Percentiles rank a stretch among this genome's conserved stretches.
These are phyloP conservation scores for Lithohypha guttulata DNA, from an alignment of 2,329 filamentous ascomycete species.

Conservation along the genomic window DNA sequence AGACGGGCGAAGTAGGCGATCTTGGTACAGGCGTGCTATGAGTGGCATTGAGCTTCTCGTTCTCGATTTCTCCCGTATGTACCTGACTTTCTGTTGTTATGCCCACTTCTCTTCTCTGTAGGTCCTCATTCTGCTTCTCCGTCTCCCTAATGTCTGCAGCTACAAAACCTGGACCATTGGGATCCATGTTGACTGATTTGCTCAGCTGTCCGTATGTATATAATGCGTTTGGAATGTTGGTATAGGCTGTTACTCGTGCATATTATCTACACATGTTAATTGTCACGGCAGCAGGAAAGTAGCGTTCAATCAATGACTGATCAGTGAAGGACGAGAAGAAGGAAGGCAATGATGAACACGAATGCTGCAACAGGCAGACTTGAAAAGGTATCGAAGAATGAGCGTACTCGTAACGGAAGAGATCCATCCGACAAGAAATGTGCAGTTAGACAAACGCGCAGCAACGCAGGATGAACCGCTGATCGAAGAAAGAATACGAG, in stretches of 20 bases:
- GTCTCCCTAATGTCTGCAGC: slow-evolving; percentile 13
- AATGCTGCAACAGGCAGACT: not conserved
- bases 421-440: too few species aligned
- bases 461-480: too few species aligned
- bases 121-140: slow-evolving; percentile 19
- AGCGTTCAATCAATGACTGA: too few species aligned
- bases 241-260: too few species aligned
- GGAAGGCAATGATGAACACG: not conserved
- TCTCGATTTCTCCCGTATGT: slow-evolving; percentile 3
- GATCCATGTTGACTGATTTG: slow-evolving; percentile 15
- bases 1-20: slow-evolving; percentile 10
- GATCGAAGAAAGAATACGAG: too few species aligned
- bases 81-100: slow-evolving; percentile 12
- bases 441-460: too few species aligned
- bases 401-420: too few species aligned
- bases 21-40: slow-evolving; percentile 11
- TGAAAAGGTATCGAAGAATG: too few species aligned
- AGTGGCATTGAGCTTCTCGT: slow-evolving; percentile 12
- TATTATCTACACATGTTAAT: too few species aligned
- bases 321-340: too few species aligned
- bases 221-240: too few species aligned
- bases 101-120: slow-evolving; percentile 14
- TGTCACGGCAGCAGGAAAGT: too few species aligned
- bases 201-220: not conserved
- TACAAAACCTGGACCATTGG: slow-evolving; percentile 16